A percentile compares a stretch with the other conserved stretches of the same genome.
These are phyloP conservation scores for Dinochytrium kinnereticum DNA, from an alignment of 371 early-diverging fungal species.

Conservation along the genomic window DNA sequence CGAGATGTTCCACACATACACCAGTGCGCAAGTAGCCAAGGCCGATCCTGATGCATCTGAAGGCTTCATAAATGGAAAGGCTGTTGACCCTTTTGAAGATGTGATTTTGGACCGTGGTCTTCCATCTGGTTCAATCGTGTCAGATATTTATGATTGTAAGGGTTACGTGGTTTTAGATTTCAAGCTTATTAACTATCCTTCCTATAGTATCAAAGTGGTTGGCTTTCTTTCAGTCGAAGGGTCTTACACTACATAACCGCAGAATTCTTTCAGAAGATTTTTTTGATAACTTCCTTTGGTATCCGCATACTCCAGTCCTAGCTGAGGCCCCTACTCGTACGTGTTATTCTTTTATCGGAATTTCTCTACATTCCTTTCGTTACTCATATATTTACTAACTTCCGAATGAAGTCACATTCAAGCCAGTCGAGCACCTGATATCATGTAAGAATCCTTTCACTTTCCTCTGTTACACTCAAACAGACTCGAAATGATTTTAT, in stretches of 20 bases:
- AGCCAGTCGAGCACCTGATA: no score
- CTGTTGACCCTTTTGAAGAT: neutral
- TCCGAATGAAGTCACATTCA: no score
- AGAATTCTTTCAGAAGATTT: neutral
- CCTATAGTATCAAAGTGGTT: neutral
- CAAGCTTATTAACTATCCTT: neutral
- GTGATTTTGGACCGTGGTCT: neutral
- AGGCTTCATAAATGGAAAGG: neutral
- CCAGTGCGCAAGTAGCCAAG: neutral
- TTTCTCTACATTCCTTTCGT: no score
- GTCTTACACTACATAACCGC: neutral
- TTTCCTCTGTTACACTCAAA: no score
- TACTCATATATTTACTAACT: no score
- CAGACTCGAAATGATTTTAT: no score
- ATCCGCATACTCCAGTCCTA: neutral
- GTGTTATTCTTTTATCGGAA: no score
- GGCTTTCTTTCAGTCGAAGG: constrained; percentile 1
- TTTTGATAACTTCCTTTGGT: constrained; percentile 5
- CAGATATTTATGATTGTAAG: neutral
- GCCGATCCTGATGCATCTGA: neutral
- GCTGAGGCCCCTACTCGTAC: neutral
- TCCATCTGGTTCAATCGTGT: neutral
- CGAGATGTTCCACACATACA: constrained; percentile 13
- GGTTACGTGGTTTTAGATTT: neutral
- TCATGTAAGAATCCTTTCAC: no score